Conservation (phyloP, 129 eudicot species). For the Solidago caesia region DNA sequence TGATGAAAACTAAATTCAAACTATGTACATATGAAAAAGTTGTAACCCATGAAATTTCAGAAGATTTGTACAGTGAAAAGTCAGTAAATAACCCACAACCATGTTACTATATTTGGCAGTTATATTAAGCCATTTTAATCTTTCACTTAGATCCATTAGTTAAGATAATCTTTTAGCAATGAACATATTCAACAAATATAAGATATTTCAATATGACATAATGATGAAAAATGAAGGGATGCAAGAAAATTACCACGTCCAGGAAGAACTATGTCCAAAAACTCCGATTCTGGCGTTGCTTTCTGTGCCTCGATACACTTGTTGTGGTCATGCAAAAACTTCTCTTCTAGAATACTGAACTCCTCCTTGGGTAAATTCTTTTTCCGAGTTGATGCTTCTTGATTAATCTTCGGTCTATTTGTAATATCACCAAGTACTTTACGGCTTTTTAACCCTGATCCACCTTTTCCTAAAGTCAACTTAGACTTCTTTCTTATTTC, state of each 20-base stretch:
- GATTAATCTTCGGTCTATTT: neutral
- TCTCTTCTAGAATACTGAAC: neutral
- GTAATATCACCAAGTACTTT: conserved; percentile 4
- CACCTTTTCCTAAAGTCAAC: neutral
- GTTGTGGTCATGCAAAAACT: neutral
- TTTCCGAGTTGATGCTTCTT: neutral
- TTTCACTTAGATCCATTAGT: neutral
- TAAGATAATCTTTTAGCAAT: neutral
- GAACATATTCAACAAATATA: neutral
- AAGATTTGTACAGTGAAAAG: neutral
- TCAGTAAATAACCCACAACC: neutral
- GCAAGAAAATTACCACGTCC: neutral
- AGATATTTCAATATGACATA: neutral
- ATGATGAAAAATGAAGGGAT: neutral
- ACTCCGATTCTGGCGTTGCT: neutral
- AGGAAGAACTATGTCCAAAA: neutral
- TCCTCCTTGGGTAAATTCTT: neutral
- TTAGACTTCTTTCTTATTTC: neutral
- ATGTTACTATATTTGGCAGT: neutral
- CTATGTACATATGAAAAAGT: neutral
- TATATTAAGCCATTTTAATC: neutral
- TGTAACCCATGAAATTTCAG: neutral
- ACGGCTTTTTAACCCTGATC: neutral
- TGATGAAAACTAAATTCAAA: neutral
- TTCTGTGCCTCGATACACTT: neutral